Evolutionary conservation across 768 basidiomycete species (phyloP), one percentile per base, ranked within the genome.

Genomic region (Pulveroboletus frians): DNA sequence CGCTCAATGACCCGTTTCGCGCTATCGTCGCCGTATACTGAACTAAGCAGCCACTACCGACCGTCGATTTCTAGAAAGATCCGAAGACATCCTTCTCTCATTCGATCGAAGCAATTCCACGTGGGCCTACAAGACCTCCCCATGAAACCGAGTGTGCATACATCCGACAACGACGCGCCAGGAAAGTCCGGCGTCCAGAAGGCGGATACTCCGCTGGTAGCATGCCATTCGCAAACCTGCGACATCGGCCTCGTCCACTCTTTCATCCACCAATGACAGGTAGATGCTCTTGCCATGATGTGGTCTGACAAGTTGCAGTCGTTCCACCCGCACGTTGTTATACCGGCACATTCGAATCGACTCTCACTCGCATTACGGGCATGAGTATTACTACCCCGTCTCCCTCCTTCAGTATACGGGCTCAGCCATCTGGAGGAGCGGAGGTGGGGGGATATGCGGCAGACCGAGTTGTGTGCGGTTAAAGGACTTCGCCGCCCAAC

Each of bases 291-390:
- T 87, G 47, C 95, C 94, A 0, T 99, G 96, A 61, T 72, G 74
- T 14, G 70, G 73, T 9, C n/a, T n/a, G n/a, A n/a, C n/a, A n/a
- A n/a, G n/a, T n/a, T 42, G 64, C 52, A 65, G 71, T 5, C 84
- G 88, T 56, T 97, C 84, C 68, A 86, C 97, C 97, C 39, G 96
- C 98, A 68, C 80, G 97, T 15, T 99, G 96, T 71, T 95, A 98
- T 55, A 95, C 23, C 23, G 23, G 23, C 5, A 98, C 65, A 92
- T 99, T 54, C 75, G 91, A 39, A 93, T 98, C 59, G 95, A 98
- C 65, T 23, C 5, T 23, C 23, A 23, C 23, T 23, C 23, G 94
- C 92, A 0, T 94, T 56, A 89, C 84, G 9, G 87, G 86, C 55
- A 77, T 78, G 8, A 76, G 74, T 17, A 75, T 75, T 32, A 65